Base-by-base conservation (phyloP, 805 yeast genomes). In the Barnettozyma vustinii region DNA sequence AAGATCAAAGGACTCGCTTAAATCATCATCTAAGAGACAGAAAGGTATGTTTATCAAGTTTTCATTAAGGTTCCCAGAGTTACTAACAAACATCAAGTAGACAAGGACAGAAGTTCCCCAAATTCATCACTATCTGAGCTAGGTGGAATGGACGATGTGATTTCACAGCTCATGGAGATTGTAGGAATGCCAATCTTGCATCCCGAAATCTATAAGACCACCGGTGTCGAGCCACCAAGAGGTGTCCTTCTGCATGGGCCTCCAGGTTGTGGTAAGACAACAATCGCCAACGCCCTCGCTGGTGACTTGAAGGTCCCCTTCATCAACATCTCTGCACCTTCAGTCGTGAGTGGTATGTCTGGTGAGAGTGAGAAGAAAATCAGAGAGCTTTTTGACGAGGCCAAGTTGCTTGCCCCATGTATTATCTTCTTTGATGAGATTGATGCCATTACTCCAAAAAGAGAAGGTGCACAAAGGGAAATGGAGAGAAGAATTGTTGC, bases 401-500 rank as follows among this genome's bases (percentile, higher is more conserved):
- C 99, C 3, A 84, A 83, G 59, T 59, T 76, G 4, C 62, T 89
- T 48, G 99, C 99, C 1, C 99, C 99, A 9, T 91, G 97, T 66
- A 69, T 94, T 26, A 77, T 94, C 45, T 94, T 94, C 61, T 83
- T 94, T 61, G 99, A 94, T 69, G 99, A 94, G 66, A 94, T 94
- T 57, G 99, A 94, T 68, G 97, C 99, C 12, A 91, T 94, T 46
- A 94, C 99, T 0, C 99, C 99, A 1, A 94, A 94, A 63, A 79
- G 99, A 69, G 99, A 94, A 65, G 96, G 96, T 25, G 98, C 97
- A 3, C 97, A 90, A 65, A 75, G 99, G 58, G 99, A 94, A 68
- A 94, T 94, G 98, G 99, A 94, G 64, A 79, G 94, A 56, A 76
- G 99, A 64, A 92, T 94, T 27, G 99, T 94, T 2, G 98, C 98